Conservation (phyloP, 164 flowering plant genomes). For the Saururus chinensis region DNA sequence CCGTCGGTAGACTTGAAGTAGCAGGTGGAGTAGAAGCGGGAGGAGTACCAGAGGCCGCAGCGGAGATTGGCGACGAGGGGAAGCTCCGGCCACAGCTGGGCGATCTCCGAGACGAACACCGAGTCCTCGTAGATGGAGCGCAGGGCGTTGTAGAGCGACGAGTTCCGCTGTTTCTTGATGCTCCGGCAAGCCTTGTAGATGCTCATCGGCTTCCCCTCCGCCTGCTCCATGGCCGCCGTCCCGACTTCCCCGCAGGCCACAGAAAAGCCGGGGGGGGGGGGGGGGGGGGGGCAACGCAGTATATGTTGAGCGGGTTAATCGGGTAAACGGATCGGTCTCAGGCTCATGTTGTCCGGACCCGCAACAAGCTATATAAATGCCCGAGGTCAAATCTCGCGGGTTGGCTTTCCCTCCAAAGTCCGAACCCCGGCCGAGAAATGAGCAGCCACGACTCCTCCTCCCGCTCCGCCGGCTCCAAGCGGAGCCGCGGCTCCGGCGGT, state of each 20-base stretch:
- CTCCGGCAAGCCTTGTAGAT: slow-evolving; percentile 69
- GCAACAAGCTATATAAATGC: no score
- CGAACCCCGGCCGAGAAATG: no score
- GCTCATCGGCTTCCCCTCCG: slow-evolving; percentile 18
- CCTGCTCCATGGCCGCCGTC: slow-evolving; percentile 5
- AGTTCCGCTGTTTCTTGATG: slow-evolving; percentile 55
- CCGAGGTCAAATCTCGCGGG: no score
- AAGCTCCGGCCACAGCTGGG: slow-evolving; percentile 71
- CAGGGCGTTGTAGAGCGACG: slow-evolving; percentile 58
- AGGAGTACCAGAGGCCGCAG: slow-evolving; percentile 89
- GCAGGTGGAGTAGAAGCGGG: slow-evolving; percentile 54
- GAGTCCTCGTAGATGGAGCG: slow-evolving; percentile 90
- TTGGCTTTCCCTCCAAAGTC: no score
- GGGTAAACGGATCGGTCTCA: no score
- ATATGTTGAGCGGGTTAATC: no score
- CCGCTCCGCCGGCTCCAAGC: slow-evolving; percentile 26
- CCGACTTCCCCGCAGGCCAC: no score
- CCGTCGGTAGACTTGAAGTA: slow-evolving; percentile 99
- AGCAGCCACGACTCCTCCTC: no score
- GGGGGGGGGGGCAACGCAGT: no score
- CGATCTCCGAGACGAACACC: slow-evolving; percentile 72
- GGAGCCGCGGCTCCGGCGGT: slow-evolving; percentile 23
- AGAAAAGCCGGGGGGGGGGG: no score
- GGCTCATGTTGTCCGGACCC: no score
- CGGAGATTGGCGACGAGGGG: slow-evolving; percentile 87